Evolutionary conservation across 805 yeast species (phyloP), one percentile per base, ranked within the genome.

Genomic region (Huiozyma sinensis): DNA sequence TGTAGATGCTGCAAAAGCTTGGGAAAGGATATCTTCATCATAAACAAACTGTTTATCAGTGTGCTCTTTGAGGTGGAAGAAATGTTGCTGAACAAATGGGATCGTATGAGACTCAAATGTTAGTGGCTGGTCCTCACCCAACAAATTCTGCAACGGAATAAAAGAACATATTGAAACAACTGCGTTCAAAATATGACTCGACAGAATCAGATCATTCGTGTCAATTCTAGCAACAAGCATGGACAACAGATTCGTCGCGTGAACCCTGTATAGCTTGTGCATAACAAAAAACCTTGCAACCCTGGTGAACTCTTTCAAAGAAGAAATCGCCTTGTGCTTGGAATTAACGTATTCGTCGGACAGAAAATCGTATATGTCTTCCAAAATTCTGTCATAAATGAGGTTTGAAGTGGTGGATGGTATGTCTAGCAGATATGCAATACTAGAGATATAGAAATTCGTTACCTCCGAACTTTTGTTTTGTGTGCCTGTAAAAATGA

Each of bases 141-240:
- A 71, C 8, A 84, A 55, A 53, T 83, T 86, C 29, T 68, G 66
- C 48, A 88, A 70, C 1, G 96, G 96, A 2, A 83, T 75, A 44
- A 79, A 81, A 6, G 82, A 69, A 0, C 87, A 80, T 27, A 81
- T 74, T 0, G 85, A 70, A 8, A 85, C 81, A 44, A 92, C 72
- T 13, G 83, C 72, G 46, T 79, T 75, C 36, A 89, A 64, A 0
- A 95, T 74, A 42, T 77, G 72, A 11, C 79, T 69, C 0, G 95
- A 81, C 56, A 89, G 76, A 10, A 69, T 71, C 40, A 87, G 70
- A 61, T 92, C 98, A 58, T 89, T 92, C 0, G 89, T 76, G 58
- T 92, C 97, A 29, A 92, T 78, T 30, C 92, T 95, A 0, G 88
- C 84, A 6, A 88, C 60, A 2, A 81, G 66, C 60, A 86, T 70